phyloP scores from a whole-genome alignment of 495 filamentous ascomycete species.

The Penicillium waksmanii region DNA sequence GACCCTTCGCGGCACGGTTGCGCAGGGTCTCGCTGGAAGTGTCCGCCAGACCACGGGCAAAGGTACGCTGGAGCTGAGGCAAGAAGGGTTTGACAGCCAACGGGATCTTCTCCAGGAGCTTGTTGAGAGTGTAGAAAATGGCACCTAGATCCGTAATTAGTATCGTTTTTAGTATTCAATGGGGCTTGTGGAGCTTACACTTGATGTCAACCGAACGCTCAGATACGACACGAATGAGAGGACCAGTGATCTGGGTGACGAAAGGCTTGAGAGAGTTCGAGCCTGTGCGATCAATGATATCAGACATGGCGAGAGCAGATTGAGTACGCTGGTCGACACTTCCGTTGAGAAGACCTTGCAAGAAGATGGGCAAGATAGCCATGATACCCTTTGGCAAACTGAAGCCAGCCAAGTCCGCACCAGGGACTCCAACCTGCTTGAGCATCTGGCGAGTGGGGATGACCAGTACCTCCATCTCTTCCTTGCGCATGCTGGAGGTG shows the following conservation, averaged over 20 bases:
- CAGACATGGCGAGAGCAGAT: constrained; percentile 89
- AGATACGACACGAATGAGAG: constrained; percentile 94
- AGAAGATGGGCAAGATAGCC: constrained; percentile 92
- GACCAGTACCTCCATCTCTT: constrained; percentile 97
- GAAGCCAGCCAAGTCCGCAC: constrained; percentile 85
- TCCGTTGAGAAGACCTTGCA: constrained; percentile 97
- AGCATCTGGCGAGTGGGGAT: constrained; percentile 82
- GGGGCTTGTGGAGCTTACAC: constrained; percentile 38
- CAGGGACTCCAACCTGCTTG: constrained; percentile 84
- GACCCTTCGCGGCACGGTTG: constrained; percentile 88
- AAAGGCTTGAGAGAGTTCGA: constrained; percentile 85
- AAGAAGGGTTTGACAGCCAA: constrained; percentile 94
- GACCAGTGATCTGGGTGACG: constrained; percentile 96
- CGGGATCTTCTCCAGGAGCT: constrained; percentile 95
- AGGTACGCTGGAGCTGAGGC: constrained; percentile 93
- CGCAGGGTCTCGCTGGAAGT: constrained; percentile 87
- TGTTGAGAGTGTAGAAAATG: constrained; percentile 91
- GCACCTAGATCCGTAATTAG: constrained; percentile 58
- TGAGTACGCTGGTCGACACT: constrained; percentile 88
- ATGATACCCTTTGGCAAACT: constrained; percentile 96
- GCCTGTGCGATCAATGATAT: constrained; percentile 89
- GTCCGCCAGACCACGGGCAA: constrained; percentile 93
- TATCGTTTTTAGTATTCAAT: not conserved
- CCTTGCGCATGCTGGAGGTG: constrained; percentile 87
- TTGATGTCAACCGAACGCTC: constrained; percentile 95